Evolutionary conservation across 2,329 filamentous ascomycete genomes (phyloP).

Genomic region (Fusarium bulbicola): DNA sequence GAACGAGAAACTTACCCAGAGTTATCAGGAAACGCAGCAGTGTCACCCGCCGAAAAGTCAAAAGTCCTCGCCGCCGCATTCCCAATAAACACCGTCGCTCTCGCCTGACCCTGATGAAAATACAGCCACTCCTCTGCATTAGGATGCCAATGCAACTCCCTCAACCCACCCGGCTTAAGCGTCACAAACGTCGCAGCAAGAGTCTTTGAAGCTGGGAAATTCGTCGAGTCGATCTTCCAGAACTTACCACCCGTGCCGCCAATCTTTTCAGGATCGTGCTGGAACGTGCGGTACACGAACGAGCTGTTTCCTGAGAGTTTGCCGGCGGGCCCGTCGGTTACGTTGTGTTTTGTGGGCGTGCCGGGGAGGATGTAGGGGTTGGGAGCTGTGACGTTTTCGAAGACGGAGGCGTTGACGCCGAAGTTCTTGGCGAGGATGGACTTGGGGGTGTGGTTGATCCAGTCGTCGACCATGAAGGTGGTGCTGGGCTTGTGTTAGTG

Average conservation of each 20-base stretch:
- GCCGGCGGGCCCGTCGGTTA: constrained; percentile 51
- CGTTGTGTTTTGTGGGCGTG: constrained; percentile 58
- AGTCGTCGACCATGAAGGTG: constrained; percentile 77
- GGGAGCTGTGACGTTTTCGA: constrained; percentile 64
- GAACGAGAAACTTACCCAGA: constrained; percentile 54
- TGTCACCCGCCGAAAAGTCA: constrained; percentile 73
- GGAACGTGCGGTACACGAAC: constrained; percentile 68
- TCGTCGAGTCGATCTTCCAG: constrained; percentile 71
- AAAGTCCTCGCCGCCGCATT: constrained; percentile 70
- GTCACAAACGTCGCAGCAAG: constrained; percentile 72
- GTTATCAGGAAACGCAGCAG: constrained; percentile 74
- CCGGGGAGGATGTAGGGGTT: constrained; percentile 71
- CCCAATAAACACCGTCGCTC: constrained; percentile 72
- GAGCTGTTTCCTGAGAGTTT: constrained; percentile 65
- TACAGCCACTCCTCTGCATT: constrained; percentile 78
- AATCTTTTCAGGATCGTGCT: constrained; percentile 64
- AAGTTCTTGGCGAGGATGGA: constrained; percentile 74
- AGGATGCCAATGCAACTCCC: constrained; percentile 77
- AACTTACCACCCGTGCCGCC: constrained; percentile 70
- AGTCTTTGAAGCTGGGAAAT: constrained; percentile 72
- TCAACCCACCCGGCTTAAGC: constrained; percentile 68
- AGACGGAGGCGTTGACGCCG: constrained; percentile 67
- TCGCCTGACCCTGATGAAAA: constrained; percentile 70
- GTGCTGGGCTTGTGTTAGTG: constrained; percentile 54
- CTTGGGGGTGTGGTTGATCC: constrained; percentile 72